Conservation (phyloP, 352 stramenopile genomes). For the Phytophthora pini region DNA sequence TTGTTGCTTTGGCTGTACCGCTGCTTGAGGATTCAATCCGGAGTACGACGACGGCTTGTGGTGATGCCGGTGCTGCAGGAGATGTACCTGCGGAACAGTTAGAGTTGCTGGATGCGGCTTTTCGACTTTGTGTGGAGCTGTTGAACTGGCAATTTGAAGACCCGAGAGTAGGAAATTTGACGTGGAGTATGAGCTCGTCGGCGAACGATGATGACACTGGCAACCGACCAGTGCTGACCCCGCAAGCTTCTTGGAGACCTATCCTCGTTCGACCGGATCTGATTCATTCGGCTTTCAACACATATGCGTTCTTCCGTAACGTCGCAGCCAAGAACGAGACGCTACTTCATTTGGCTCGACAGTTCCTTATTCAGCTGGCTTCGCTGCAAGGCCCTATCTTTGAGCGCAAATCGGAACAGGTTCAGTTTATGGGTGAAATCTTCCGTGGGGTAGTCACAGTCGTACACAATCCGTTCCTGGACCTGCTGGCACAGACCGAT, state of each 20-base stretch:
- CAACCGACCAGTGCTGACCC: constrained; percentile 51
- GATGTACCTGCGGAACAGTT: constrained; percentile 66
- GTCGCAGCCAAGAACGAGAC: constrained; percentile 72
- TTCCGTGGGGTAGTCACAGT: constrained; percentile 69
- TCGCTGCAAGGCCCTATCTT: constrained; percentile 82
- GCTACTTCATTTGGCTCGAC: constrained; percentile 76
- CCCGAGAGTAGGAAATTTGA: constrained; percentile 61
- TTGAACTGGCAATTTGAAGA: constrained; percentile 84
- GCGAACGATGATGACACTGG: constrained; percentile 37
- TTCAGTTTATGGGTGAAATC: constrained; percentile 75
- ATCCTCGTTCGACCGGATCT: constrained; percentile 73
- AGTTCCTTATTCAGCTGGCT: constrained; percentile 84
- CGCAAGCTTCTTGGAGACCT: constrained; percentile 72
- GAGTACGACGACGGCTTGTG: constrained; percentile 56
- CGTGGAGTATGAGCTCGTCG: constrained; percentile 64
- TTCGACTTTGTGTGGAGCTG: constrained; percentile 78
- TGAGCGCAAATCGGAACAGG: constrained; percentile 58
- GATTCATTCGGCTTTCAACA: constrained; percentile 89
- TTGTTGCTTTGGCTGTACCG: constrained; percentile 67
- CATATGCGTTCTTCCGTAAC: constrained; percentile 81
- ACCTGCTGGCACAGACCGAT: constrained; percentile 69
- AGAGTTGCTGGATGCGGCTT: constrained; percentile 78
- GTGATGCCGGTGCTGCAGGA: constrained; percentile 32
- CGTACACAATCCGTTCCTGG: constrained; percentile 78
- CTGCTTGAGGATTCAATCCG: constrained; percentile 78